Base-by-base conservation (phyloP, 192 early-diverging fungal genomes). In the Diversispora eburnea region DNA sequence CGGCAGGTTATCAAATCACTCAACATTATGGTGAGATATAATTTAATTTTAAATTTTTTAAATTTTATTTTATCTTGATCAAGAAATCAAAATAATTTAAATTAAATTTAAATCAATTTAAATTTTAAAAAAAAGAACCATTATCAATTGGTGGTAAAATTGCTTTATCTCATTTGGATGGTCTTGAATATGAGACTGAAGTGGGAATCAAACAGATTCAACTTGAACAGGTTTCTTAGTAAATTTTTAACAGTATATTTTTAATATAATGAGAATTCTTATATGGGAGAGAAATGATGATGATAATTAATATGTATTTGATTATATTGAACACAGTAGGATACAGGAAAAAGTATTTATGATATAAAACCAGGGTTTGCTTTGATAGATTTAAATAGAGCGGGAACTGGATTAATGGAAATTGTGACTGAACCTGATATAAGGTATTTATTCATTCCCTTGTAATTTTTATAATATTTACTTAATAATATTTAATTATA, bases 1-100 rank as follows among this genome's bases (percentile, higher is more conserved):
- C 96, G 13, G 88, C 87, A 60, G 94, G 96, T 17, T 98, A 94
- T 78, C 96, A 98, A 81, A 95, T 98, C 74, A 98, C 96, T 20
- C 96, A 98, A 74, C 88, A 93, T 60, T 84, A 82, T 65, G 84
- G 86, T 84, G 75, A 73, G 60, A 64, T 2, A 8, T 46, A 45
- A 20, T 33, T 19, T 3, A 22, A 54, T 56, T 22, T 2, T 60
- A 15, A 42, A n/a, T 54, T 65, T 17, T 20, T 17, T 10, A 5
- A 17, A 56, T 48, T 39, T 43, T 9, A 4, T 59, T 45, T 61
- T 33, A 2, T 33, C 25, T 33, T 33, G 25, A 33, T 33, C 25
- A 33, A 33, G 25, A 33, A 33, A 33, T 33, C 2, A 33, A 33
- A 33, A 33, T 1, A 33, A 33, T 1, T 33, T 33, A 33, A 33